Evolutionary conservation across 2,329 filamentous ascomycete species (phyloP).

Genomic region (Xylariaceae sp.): DNA sequence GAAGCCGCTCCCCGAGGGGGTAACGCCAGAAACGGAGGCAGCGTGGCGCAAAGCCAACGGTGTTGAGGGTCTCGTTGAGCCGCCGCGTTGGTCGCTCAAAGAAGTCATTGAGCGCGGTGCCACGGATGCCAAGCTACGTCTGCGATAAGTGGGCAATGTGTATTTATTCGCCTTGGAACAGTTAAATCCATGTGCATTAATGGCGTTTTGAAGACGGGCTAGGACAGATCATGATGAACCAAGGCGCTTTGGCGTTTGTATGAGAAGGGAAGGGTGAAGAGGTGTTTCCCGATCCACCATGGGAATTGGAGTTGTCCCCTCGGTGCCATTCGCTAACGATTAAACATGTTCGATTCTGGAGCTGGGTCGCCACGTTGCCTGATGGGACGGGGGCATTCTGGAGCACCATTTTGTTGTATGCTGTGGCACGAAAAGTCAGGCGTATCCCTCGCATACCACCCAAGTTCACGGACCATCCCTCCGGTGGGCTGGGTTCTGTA

Average conservation of each 20-base stretch:
- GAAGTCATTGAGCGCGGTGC: slow-evolving; percentile 72
- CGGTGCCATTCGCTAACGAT: slow-evolving; percentile 27
- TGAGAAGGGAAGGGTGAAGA: slow-evolving; percentile 19
- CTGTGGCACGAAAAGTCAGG: slow-evolving; percentile 18
- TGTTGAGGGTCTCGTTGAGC: slow-evolving; percentile 53
- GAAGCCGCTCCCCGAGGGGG: slow-evolving; percentile 65
- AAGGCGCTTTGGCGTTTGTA: slow-evolving; percentile 31
- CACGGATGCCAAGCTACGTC: slow-evolving; percentile 65
- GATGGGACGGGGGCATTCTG: slow-evolving; percentile 17
- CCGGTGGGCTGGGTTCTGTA: background rate
- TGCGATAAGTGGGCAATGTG: slow-evolving; percentile 47
- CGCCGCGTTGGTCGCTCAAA: slow-evolving; percentile 78
- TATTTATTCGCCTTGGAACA: slow-evolving; percentile 10
- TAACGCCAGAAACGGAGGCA: slow-evolving; percentile 65
- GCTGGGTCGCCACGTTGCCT: slow-evolving; percentile 19
- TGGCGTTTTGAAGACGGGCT: slow-evolving; percentile 25
- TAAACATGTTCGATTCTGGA: slow-evolving; percentile 28
- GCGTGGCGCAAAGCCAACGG: slow-evolving; percentile 30
- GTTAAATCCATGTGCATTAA: slow-evolving; percentile 23
- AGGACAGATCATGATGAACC: slow-evolving; percentile 23
- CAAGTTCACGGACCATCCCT: background rate
- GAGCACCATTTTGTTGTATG: slow-evolving; percentile 17
- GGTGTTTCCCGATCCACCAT: slow-evolving; percentile 21
- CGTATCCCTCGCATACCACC: slow-evolving; percentile 23
- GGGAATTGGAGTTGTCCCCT: slow-evolving; percentile 17